Percentiles rank a stretch among this genome's conserved stretches.
phyloP scores from a whole-genome alignment of 306 rosid species.

The Castanospermum australe region DNA sequence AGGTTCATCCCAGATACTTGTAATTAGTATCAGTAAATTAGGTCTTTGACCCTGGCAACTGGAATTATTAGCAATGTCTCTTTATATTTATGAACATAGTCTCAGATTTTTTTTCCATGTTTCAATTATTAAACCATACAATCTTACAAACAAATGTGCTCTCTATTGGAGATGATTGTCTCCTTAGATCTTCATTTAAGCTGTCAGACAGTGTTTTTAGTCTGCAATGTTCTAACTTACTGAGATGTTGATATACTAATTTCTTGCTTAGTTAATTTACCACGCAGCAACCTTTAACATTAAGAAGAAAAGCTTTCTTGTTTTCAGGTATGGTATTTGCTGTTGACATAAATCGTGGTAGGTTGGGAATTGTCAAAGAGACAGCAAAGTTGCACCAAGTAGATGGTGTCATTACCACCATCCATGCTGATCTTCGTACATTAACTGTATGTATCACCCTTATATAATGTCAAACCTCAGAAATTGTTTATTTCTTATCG shows the following conservation, averaged over 20 bases:
- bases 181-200: not conserved
- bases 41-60: not conserved
- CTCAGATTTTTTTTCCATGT: not conserved
- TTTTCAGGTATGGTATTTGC: slow-evolving; percentile 72
- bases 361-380: slow-evolving; percentile 86
- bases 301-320: not conserved
- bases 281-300: not conserved
- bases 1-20: not conserved
- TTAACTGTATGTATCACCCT: slow-evolving; percentile 49
- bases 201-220: not conserved
- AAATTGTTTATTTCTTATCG: slow-evolving; percentile 19
- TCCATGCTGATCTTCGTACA: slow-evolving; percentile 66
- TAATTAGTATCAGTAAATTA: slow-evolving; percentile 1
- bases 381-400: slow-evolving; percentile 77
- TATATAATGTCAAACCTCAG: not conserved
- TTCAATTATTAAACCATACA: not conserved
- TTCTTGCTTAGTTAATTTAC: not conserved
- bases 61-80: not conserved
- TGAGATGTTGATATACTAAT: slow-evolving; percentile 3
- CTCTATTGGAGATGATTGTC: not conserved
- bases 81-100: not conserved
- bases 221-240: slow-evolving; percentile 1
- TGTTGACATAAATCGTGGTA: slow-evolving; percentile 69
- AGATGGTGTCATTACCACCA: slow-evolving; percentile 59
- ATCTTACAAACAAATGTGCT: not conserved